These are phyloP conservation scores for Rhynchosporium agropyri DNA, from an alignment of 2,329 filamentous ascomycete species.

Conservation along the genomic window DNA sequence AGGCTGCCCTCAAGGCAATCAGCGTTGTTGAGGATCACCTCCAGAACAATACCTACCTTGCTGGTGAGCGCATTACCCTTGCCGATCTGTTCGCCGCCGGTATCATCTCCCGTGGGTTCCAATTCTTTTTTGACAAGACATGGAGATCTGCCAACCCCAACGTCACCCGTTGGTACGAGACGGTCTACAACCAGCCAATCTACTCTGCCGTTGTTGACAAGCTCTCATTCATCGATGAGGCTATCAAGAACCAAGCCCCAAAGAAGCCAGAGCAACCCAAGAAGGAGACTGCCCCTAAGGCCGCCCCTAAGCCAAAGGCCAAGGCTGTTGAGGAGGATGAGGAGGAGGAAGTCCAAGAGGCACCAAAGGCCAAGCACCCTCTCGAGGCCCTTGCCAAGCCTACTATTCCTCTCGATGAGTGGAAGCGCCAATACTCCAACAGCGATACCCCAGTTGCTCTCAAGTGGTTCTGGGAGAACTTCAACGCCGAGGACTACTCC, in stretches of 20 bases:
- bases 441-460: conserved; percentile 81
- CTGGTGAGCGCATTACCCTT: conserved; percentile 95
- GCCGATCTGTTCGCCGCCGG: conserved; percentile 86
- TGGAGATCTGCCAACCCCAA: conserved; percentile 85
- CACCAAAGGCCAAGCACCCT: conserved; percentile 96
- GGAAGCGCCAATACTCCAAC: conserved; percentile 99
- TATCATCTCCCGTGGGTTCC: conserved; percentile 84
- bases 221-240: conserved; percentile 79
- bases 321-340: conserved; percentile 63
- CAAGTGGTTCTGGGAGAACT: conserved; percentile 98
- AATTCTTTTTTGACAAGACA: conserved; percentile 90
- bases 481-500: conserved; percentile 92
- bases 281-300: conserved; percentile 62
- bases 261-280: conserved; percentile 73
- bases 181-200: conserved; percentile 88
- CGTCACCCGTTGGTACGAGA: conserved; percentile 91
- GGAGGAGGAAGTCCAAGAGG: conserved; percentile 58
- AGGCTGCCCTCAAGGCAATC: conserved; percentile 68
- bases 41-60: conserved; percentile 90
- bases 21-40: conserved; percentile 84
- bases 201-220: conserved; percentile 79
- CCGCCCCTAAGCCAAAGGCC: conserved; percentile 50
- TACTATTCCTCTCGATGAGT: conserved; percentile 87
- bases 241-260: conserved; percentile 71
- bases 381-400: conserved; percentile 81